A percentile compares a stretch with the other conserved stretches of the same genome.
These are phyloP conservation scores for Mesotaenium endlicherianum DNA, from an alignment of 139 green algal genomes.

Conservation along the genomic window DNA sequence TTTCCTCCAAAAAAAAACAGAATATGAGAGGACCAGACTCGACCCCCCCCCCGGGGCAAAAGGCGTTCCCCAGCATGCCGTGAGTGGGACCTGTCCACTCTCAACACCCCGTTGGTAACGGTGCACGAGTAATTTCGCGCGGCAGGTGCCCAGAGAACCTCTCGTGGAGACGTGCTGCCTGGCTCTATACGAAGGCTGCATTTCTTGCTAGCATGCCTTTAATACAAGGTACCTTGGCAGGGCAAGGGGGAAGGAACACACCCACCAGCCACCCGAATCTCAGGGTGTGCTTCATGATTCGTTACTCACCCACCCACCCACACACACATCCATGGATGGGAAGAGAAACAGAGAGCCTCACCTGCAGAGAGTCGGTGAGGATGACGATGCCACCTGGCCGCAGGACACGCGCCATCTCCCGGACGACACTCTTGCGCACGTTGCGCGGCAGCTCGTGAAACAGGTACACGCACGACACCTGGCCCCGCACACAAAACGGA, in stretches of 20 bases:
- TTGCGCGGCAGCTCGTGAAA: slow-evolving; percentile 82
- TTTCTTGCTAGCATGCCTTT: too few relatives aligned
- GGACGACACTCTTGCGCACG: slow-evolving; percentile 44
- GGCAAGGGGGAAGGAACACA: background rate
- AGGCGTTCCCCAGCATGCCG: too few relatives aligned
- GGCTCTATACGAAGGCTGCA: too few relatives aligned
- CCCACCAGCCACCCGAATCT: background rate
- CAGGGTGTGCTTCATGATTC: too few relatives aligned
- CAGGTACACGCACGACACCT: slow-evolving; percentile 71
- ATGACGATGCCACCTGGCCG: slow-evolving; percentile 17
- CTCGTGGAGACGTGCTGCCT: too few relatives aligned
- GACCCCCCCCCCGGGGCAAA: too few relatives aligned
- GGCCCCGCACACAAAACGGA: background rate
- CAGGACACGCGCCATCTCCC: background rate
- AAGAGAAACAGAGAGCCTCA: background rate
- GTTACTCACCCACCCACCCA: background rate
- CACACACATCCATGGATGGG: background rate
- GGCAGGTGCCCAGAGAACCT: too few relatives aligned
- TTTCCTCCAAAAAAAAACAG: background rate
- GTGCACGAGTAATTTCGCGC: too few relatives aligned
- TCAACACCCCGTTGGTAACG: too few relatives aligned
- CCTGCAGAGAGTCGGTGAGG: slow-evolving; percentile 12
- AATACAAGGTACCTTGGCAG: too few relatives aligned
- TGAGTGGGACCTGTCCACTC: too few relatives aligned
- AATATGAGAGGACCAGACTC: background rate